These are phyloP conservation scores for Kwoniella sp. DNA, from an alignment of 768 basidiomycete species.

Conservation along the genomic window DNA sequence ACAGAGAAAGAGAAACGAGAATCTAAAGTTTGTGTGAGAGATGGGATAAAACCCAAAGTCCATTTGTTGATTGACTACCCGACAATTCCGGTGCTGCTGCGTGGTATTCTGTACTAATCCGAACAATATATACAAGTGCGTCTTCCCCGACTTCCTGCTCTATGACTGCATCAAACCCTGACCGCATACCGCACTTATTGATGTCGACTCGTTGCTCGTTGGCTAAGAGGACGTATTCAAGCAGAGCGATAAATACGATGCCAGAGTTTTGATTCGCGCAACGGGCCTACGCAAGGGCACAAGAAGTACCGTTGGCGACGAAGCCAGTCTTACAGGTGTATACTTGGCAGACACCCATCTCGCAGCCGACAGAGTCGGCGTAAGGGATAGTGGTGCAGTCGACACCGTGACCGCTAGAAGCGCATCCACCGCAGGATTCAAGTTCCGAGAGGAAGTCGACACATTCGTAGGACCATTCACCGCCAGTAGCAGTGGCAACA, in stretches of 20 bases:
- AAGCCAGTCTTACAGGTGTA: slow-evolving; percentile 45
- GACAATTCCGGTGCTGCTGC: neutral
- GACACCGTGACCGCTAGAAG: slow-evolving; percentile 40
- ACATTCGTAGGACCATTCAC: slow-evolving; percentile 54
- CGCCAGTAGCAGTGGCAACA: slow-evolving; percentile 27
- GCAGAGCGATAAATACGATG: too few species aligned
- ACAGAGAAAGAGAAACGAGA: too few species aligned
- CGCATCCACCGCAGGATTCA: slow-evolving; percentile 52
- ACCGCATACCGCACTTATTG: too few species aligned
- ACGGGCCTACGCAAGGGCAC: slow-evolving; percentile 25
- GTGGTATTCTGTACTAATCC: too few species aligned
- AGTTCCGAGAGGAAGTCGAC: slow-evolving; percentile 50
- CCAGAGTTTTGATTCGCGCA: too few species aligned
- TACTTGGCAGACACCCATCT: slow-evolving; percentile 40
- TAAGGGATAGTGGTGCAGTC: slow-evolving; percentile 51
- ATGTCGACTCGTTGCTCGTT: too few species aligned
- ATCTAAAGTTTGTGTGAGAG: too few species aligned
- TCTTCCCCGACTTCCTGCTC: too few species aligned
- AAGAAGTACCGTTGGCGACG: slow-evolving; percentile 39
- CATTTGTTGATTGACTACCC: slow-evolving; percentile 7
- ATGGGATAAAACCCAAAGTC: neutral
- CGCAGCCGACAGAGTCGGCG: slow-evolving; percentile 44
- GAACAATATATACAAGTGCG: neutral
- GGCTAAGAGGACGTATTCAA: too few species aligned
- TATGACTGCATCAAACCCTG: too few species aligned